Conservation (phyloP, 441 rosid genomes). For the Euphorbia celastroides region DNA sequence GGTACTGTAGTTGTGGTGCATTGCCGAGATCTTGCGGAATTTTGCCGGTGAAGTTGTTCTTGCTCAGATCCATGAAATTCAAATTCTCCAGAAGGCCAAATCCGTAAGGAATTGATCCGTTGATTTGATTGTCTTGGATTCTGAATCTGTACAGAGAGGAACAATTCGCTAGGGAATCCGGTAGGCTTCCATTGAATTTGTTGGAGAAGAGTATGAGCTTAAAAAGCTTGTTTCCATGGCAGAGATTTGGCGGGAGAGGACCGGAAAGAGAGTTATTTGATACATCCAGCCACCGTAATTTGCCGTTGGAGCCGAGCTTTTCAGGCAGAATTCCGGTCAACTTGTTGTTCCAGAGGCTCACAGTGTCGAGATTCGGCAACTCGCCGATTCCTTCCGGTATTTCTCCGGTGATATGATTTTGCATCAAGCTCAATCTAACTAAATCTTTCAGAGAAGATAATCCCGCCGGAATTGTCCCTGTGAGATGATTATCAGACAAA, state of each 20-base stretch:
- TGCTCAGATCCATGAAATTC: conserved; percentile 63
- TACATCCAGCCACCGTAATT: conserved; percentile 59
- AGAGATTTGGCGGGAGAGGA: conserved; percentile 66
- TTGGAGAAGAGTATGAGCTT: conserved; percentile 92
- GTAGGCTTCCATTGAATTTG: conserved; percentile 42
- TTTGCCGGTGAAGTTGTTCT: conserved; percentile 54
- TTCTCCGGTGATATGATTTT: conserved; percentile 49
- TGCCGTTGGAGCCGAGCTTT: conserved; percentile 75
- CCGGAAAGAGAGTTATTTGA: conserved; percentile 72
- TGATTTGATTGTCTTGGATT: conserved; percentile 57
- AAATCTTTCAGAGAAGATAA: conserved; percentile 50
- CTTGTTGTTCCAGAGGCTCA: conserved; percentile 69
- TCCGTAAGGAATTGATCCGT: conserved; percentile 67
- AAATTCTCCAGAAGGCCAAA: conserved; percentile 58
- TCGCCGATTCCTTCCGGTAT: conserved; percentile 64
- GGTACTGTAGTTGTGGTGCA: conserved; percentile 52
- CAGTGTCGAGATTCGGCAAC: conserved; percentile 47
- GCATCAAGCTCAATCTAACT: conserved; percentile 52
- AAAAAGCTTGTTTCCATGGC: conserved; percentile 63
- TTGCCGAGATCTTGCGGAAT: conserved; percentile 66
- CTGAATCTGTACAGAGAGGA: conserved; percentile 56
- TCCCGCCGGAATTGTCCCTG: conserved; percentile 58
- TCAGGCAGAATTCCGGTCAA: conserved; percentile 68
- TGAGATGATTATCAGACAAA: conserved; percentile 60
- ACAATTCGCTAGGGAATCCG: conserved; percentile 53